Evolutionary conservation across 1,139 yeast species (phyloP).

Genomic region (Sugiyamaella grinbergsii): DNA sequence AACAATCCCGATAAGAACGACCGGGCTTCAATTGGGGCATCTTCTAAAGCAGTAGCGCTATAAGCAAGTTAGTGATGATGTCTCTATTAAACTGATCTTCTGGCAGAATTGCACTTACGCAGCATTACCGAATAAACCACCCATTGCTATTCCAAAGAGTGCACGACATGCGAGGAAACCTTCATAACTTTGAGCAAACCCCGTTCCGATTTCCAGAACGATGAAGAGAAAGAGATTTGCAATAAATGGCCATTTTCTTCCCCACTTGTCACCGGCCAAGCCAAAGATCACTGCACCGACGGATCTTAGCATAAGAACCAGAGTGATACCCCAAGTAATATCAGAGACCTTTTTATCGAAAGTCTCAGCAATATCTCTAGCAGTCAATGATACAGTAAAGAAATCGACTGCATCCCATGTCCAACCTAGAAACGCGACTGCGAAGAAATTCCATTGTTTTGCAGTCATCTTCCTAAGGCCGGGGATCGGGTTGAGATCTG

Average conservation of each 20-base stretch:
- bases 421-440: slow-evolving; percentile 71
- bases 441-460: slow-evolving; percentile 63
- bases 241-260: slow-evolving; percentile 72
- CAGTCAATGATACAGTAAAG: slow-evolving; percentile 67
- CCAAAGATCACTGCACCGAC: slow-evolving; percentile 79
- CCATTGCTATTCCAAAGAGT: slow-evolving; percentile 67
- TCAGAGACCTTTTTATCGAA: slow-evolving; percentile 54
- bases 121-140: slow-evolving; percentile 69
- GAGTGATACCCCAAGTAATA: slow-evolving; percentile 78
- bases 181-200: slow-evolving; percentile 63
- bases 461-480: slow-evolving; percentile 50
- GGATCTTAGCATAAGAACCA: slow-evolving; percentile 76
- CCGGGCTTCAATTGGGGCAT: slow-evolving; percentile 59
- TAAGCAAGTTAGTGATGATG: neutral
- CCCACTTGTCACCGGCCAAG: slow-evolving; percentile 63
- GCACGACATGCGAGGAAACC: slow-evolving; percentile 75
- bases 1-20: slow-evolving; percentile 67
- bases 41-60: slow-evolving; percentile 63
- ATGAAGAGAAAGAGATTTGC: slow-evolving; percentile 55
- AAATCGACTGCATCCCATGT: slow-evolving; percentile 80
- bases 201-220: slow-evolving; percentile 68
- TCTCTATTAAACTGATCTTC: neutral
- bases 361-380: slow-evolving; percentile 55
- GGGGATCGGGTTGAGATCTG: slow-evolving; percentile 55
- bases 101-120: slow-evolving; percentile 38